Conservation (phyloP, 179 eudicot genomes). For the Heliamphora pulchella region DNA sequence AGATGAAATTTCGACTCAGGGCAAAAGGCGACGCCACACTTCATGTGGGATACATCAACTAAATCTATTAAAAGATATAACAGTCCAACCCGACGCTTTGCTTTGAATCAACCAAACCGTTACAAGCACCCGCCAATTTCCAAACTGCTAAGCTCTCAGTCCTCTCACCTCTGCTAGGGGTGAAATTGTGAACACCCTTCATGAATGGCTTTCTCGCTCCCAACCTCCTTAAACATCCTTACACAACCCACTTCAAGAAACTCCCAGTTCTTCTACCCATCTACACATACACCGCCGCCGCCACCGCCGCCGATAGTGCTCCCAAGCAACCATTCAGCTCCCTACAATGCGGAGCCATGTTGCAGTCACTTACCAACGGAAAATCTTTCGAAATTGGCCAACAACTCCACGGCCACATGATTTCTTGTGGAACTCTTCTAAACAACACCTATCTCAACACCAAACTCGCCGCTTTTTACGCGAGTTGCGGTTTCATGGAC, state of each 20-base stretch:
- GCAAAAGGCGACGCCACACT: too few relatives aligned
- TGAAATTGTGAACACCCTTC: background rate
- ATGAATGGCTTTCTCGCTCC: background rate
- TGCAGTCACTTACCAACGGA: constrained; percentile 18
- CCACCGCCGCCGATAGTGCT: background rate
- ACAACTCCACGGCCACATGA: constrained; percentile 19
- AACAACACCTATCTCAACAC: constrained; percentile 21
- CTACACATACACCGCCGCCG: background rate
- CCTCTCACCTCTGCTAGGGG: background rate
- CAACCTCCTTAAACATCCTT: background rate
- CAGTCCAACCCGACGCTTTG: background rate
- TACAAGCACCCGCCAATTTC: background rate
- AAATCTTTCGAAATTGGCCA: constrained; percentile 15
- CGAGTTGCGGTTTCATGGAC: constrained; percentile 16
- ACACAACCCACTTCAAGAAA: background rate
- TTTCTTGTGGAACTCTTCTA: constrained; percentile 15
- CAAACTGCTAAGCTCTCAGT: background rate
- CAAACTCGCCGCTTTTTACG: constrained; percentile 23
- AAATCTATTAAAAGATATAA: background rate
- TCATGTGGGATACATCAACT: too few relatives aligned
- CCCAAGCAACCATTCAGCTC: constrained; percentile 16
- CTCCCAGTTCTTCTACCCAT: background rate
- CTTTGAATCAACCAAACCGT: background rate
- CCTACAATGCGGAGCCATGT: constrained; percentile 22
- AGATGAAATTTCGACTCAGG: too few relatives aligned